Percentiles rank a stretch among this genome's conserved stretches.
phyloP scores from a whole-genome alignment of 805 yeast species.

The Kregervanrija delftensis region DNA sequence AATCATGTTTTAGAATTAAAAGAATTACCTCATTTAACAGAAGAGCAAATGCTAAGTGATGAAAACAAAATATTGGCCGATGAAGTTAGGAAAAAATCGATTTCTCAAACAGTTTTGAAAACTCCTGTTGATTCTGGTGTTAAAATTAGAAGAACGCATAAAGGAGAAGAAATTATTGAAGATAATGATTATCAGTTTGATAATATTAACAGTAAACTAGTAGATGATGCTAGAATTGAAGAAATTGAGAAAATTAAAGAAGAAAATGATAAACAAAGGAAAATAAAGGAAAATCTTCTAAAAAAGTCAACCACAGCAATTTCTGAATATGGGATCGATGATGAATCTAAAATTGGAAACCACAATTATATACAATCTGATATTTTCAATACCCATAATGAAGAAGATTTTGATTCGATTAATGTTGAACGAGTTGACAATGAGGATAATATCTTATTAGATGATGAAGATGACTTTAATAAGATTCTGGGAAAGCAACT shows the following conservation, averaged over 20 bases:
- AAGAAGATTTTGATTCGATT: no score
- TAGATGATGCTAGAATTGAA: slow-evolving; percentile 19
- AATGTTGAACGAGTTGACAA: neutral
- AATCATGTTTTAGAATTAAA: slow-evolving; percentile 45
- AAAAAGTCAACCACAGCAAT: no score
- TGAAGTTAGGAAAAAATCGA: slow-evolving; percentile 60
- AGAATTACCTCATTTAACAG: slow-evolving; percentile 56
- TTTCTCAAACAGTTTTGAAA: slow-evolving; percentile 61
- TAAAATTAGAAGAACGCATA: slow-evolving; percentile 71
- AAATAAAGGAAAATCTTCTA: slow-evolving; percentile 5
- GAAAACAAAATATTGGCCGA: slow-evolving; percentile 70
- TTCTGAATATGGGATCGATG: no score
- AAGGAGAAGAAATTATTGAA: slow-evolving; percentile 81
- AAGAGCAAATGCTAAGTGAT: slow-evolving; percentile 65
- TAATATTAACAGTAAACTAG: slow-evolving; percentile 18
- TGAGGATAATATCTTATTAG: neutral
- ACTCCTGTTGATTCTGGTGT: slow-evolving; percentile 35
- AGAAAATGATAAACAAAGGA: slow-evolving; percentile 4
- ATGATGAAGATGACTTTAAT: slow-evolving; percentile 2
- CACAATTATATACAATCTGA: no score
- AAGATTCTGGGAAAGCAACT: neutral
- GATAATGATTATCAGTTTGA: slow-evolving; percentile 31
- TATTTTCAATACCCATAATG: no score
- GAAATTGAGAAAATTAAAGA: slow-evolving; percentile 21
- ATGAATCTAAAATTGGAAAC: no score